These are phyloP conservation scores for Lecanicillium sp. DNA, from an alignment of 2,329 filamentous ascomycete genomes.

Conservation along the genomic window DNA sequence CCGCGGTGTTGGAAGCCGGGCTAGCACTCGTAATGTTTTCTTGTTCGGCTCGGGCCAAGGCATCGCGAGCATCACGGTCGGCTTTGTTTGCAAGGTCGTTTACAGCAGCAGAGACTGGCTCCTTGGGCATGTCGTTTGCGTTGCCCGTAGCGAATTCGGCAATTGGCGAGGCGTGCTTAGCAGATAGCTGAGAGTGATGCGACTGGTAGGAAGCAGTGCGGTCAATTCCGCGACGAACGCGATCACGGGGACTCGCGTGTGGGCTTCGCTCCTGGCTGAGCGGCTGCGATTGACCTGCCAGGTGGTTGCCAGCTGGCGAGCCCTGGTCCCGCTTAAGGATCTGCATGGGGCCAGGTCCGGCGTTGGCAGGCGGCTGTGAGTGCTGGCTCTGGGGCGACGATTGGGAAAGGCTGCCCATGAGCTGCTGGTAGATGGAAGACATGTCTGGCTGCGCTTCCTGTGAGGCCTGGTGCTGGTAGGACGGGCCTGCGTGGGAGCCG, in stretches of 20 bases:
- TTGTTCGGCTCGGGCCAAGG: constrained; percentile 48
- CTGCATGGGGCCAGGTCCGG: constrained; percentile 30
- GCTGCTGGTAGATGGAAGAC: constrained; percentile 27
- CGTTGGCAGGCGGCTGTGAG: constrained; percentile 14
- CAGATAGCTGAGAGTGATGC: constrained; percentile 15
- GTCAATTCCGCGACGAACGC: constrained; percentile 28
- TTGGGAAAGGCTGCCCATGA: constrained; percentile 27
- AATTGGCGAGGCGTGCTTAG: constrained; percentile 19
- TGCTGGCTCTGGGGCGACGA: constrained; percentile 33
- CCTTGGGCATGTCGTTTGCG: constrained; percentile 30
- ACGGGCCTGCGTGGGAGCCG: background rate
- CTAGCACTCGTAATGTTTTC: constrained; percentile 40
- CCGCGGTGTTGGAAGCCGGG: constrained; percentile 9
- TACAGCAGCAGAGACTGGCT: constrained; percentile 65
- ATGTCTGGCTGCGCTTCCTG: constrained; percentile 32
- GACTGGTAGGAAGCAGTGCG: constrained; percentile 22
- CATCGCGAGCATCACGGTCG: constrained; percentile 52
- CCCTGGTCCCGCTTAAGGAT: constrained; percentile 41
- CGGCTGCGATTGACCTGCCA: constrained; percentile 29
- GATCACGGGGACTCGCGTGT: constrained; percentile 33
- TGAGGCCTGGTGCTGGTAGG: constrained; percentile 14
- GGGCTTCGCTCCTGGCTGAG: constrained; percentile 33
- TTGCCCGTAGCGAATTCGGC: constrained; percentile 18
- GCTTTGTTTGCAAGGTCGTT: constrained; percentile 51
- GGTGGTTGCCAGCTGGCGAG: constrained; percentile 29